These are phyloP conservation scores for Nephromyces sp. DNA, from an alignment of 169 alveolate genomes.

Conservation along the genomic window DNA sequence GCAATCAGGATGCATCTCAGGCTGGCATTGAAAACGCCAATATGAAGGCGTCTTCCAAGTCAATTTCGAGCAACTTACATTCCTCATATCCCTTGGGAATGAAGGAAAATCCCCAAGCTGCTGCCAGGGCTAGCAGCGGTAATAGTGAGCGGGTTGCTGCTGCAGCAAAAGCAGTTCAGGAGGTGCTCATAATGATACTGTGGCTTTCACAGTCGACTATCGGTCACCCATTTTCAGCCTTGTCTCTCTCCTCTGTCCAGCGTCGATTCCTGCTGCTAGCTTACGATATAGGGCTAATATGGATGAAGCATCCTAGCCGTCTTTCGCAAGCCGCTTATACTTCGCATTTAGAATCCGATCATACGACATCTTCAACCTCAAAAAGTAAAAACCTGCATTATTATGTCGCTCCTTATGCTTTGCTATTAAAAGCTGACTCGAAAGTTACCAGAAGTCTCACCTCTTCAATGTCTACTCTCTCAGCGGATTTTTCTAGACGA, in stretches of 20 bases:
- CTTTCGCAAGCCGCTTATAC: not conserved
- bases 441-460: not conserved
- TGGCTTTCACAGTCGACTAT: conserved; percentile 51
- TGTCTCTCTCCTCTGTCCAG: conserved; percentile 51
- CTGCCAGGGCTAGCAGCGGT: too few species aligned
- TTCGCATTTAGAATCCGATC: not conserved
- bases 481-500: not conserved
- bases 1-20: not conserved
- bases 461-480: not conserved
- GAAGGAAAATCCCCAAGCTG: too few species aligned
- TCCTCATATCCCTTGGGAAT: too few species aligned
- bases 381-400: not conserved
- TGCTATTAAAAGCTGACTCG: not conserved
- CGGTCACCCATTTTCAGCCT: conserved; percentile 51
- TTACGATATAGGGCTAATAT: conserved; percentile 54
- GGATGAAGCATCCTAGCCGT: conserved; percentile 1
- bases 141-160: not conserved
- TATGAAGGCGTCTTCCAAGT: not conserved
- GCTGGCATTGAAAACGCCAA: not conserved
- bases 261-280: conserved; percentile 51
- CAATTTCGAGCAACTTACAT: too few species aligned
- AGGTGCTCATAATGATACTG: conserved; percentile 46
- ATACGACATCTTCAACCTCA: not conserved
- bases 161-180: conserved; percentile 16
- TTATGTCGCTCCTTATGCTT: not conserved